These are phyloP conservation scores for Lactarius tabidus DNA, from an alignment of 768 basidiomycete genomes.

Conservation along the genomic window DNA sequence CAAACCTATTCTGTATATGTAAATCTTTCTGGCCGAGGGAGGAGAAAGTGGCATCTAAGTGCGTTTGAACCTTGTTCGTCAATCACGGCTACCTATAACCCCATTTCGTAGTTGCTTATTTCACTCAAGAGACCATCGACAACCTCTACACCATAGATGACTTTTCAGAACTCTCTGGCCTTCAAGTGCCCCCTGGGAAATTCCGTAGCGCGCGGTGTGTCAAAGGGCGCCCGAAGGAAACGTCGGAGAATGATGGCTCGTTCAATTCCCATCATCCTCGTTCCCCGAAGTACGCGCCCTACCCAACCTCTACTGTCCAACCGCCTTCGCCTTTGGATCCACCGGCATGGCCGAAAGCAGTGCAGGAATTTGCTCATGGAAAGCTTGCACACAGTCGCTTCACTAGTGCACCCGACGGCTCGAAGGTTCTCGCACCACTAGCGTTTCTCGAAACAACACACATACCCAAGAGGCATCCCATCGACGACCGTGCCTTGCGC, in stretches of 20 bases:
- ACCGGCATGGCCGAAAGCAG: constrained; percentile 22
- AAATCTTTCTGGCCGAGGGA: constrained; percentile 52
- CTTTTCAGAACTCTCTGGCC: constrained; percentile 31
- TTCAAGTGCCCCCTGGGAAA: constrained; percentile 34
- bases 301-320: constrained; percentile 12
- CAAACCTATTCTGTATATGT: constrained; percentile 81
- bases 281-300: constrained; percentile 21
- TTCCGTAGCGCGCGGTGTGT: constrained; percentile 34
- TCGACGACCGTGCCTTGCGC: constrained; percentile 70
- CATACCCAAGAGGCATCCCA: constrained; percentile 59
- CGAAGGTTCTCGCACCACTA: constrained; percentile 51
- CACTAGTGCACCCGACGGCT: constrained; percentile 19
- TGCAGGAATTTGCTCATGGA: constrained; percentile 18
- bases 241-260: constrained; percentile 10
- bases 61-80: constrained; percentile 28
- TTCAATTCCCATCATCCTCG: constrained; percentile 18
- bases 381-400: constrained; percentile 25
- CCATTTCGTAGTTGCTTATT: constrained; percentile 36
- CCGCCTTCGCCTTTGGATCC: constrained; percentile 23
- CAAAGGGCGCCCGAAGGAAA: constrained; percentile 28
- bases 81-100: constrained; percentile 12
- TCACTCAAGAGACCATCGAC: constrained; percentile 35
- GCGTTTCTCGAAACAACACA: constrained; percentile 58
- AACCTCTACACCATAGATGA: constrained; percentile 33
- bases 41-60: constrained; percentile 82